Conservation (phyloP, 2,329 filamentous ascomycete genomes). For the Coniella vitis region DNA sequence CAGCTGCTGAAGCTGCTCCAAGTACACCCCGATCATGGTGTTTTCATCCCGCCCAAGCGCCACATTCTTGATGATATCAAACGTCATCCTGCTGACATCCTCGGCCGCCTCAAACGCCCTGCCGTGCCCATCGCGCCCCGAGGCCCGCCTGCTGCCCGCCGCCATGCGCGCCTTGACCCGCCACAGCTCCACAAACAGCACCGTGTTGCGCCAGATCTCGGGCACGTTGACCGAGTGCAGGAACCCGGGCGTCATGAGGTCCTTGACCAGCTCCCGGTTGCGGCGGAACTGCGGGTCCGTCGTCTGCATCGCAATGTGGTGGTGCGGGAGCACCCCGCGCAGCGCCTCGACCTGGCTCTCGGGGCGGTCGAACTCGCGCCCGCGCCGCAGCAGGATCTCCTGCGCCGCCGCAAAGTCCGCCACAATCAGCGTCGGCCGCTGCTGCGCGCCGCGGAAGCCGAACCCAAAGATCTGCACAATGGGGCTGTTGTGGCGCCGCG, state of each 20-base stretch:
- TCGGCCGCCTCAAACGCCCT: constrained; percentile 25
- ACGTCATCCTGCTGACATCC: constrained; percentile 21
- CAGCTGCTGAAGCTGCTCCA: not conserved
- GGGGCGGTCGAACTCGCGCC: constrained; percentile 15
- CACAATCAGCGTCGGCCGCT: constrained; percentile 3
- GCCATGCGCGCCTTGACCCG: constrained; percentile 24
- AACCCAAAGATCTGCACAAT: constrained; percentile 1
- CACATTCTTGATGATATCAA: constrained; percentile 1
- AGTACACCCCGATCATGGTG: not conserved
- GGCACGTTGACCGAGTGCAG: constrained; percentile 28
- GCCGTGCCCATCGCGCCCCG: no score
- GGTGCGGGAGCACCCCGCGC: constrained; percentile 18
- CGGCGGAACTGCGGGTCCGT: constrained; percentile 25
- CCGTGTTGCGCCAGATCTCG: constrained; percentile 17
- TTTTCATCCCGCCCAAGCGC: not conserved
- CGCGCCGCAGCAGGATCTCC: constrained; percentile 9
- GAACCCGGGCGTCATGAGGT: constrained; percentile 31
- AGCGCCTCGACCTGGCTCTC: constrained; percentile 19
- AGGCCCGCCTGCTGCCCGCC: no score
- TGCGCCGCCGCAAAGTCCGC: constrained; percentile 8
- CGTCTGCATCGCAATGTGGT: constrained; percentile 28
- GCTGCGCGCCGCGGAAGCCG: not conserved
- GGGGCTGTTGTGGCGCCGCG: not conserved
- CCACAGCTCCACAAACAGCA: constrained; percentile 29
- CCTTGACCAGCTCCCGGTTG: constrained; percentile 28